Evolutionary conservation across 768 basidiomycete genomes (phyloP).

Genomic region (Exidia glandulosa): DNA sequence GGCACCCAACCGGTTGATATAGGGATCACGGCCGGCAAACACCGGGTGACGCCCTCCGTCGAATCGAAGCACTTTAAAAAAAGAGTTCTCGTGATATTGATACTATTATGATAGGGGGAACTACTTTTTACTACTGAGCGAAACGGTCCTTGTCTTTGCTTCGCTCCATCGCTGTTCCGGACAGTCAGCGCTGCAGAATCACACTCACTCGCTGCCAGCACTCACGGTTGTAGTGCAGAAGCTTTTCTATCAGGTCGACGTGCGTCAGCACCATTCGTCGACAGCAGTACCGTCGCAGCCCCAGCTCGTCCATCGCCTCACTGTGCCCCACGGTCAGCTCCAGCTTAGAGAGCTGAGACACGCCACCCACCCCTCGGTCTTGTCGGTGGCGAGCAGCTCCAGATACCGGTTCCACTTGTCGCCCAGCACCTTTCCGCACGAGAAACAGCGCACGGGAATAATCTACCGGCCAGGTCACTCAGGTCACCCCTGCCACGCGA

Average conservation of each 20-base stretch:
- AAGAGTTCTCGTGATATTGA: neutral
- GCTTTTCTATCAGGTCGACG: conserved; percentile 94
- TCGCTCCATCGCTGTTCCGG: conserved; percentile 18
- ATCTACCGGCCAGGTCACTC: conserved; percentile 42
- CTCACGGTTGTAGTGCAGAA: conserved; percentile 91
- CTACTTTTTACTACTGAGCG: neutral
- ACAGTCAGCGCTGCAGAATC: neutral
- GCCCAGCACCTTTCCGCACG: conserved; percentile 94
- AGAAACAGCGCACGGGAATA: conserved; percentile 91
- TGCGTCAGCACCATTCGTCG: conserved; percentile 95
- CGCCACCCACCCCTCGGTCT: conserved; percentile 71
- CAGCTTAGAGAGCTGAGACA: conserved; percentile 1
- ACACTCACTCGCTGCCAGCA: conserved; percentile 7
- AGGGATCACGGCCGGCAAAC: neutral
- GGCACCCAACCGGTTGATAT: neutral
- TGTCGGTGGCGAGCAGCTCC: conserved; percentile 65
- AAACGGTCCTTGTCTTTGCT: conserved; percentile 10
- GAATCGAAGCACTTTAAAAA: neutral
- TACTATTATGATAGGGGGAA: neutral
- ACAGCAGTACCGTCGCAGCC: conserved; percentile 91
- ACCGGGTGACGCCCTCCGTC: neutral
- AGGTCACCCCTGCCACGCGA: neutral
- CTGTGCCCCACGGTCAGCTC: conserved; percentile 26
- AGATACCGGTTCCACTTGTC: conserved; percentile 92
- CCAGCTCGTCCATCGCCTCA: conserved; percentile 80